Conservation (phyloP, 768 basidiomycete species). For the Kwoniella newhampshirensis region DNA sequence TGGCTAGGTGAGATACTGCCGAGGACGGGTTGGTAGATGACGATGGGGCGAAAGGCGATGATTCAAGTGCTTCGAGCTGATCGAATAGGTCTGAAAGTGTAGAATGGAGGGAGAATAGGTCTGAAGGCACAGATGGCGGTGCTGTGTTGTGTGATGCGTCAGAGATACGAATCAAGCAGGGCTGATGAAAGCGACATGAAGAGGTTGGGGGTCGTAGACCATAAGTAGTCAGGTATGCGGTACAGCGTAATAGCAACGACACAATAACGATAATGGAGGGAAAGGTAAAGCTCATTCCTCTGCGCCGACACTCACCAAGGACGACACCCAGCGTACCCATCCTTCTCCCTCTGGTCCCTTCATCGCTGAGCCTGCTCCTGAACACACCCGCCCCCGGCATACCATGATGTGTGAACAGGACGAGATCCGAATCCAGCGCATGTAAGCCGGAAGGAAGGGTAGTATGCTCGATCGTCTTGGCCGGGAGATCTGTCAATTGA, state of each 20-base stretch:
- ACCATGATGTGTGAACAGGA: constrained; percentile 34
- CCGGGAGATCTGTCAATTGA: constrained; percentile 17
- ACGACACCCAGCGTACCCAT: constrained; percentile 50
- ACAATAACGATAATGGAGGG: no score
- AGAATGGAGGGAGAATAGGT: constrained; percentile 22
- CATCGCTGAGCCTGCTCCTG: constrained; percentile 31
- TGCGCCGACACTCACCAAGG: constrained; percentile 35
- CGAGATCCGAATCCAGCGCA: constrained; percentile 36
- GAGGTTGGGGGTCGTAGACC: no score
- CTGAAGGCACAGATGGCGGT: constrained; percentile 7
- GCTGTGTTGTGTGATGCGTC: constrained; percentile 1
- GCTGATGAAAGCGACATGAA: no score
- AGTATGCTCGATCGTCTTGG: constrained; percentile 39
- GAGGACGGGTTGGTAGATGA: constrained; percentile 11
- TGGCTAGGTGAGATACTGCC: constrained; percentile 12
- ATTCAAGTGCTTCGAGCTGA: constrained; percentile 22
- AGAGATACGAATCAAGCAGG: no score
- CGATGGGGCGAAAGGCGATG: constrained; percentile 17
- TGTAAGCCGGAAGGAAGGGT: constrained; percentile 49
- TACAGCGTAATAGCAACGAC: no score
- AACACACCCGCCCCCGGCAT: constrained; percentile 33
- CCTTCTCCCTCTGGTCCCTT: constrained; percentile 38
- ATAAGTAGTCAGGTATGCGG: no score
- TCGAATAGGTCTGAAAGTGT: constrained; percentile 29
- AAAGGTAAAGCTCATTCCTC: no score